Conservation (phyloP, 257 asterid genomes). For the Striga asiatica region DNA sequence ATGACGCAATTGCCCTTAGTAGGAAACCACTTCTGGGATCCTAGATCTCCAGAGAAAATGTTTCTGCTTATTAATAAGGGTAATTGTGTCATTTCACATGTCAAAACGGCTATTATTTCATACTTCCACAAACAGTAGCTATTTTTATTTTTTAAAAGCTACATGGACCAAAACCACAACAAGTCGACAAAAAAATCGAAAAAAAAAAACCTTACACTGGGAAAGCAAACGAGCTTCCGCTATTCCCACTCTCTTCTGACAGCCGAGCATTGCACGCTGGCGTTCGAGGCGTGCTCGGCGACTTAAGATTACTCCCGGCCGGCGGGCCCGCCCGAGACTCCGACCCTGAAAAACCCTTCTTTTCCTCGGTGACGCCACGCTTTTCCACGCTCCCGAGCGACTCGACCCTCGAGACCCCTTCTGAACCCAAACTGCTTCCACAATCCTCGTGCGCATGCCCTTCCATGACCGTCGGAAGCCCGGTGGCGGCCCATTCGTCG, state of each 20-base stretch:
- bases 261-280: conserved; percentile 30
- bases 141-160: not conserved
- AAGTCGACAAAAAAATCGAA: too few species aligned
- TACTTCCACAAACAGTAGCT: not conserved
- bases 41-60: too few species aligned
- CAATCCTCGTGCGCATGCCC: conserved; percentile 28
- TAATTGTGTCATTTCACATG: too few species aligned
- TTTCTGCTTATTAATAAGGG: too few species aligned
- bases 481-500: conserved; percentile 25
- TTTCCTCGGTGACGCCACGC: conserved; percentile 14
- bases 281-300: conserved; percentile 10
- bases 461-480: conserved; percentile 47
- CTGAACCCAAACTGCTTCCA: conserved; percentile 12
- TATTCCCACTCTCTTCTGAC: conserved; percentile 39
- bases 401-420: conserved; percentile 21
- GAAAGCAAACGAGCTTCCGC: conserved; percentile 39
- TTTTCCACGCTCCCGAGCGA: conserved; percentile 10
- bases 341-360: conserved; percentile 5
- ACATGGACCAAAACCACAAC: not conserved
- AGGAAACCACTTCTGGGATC: too few species aligned
- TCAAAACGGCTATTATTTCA: too few species aligned
- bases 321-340: conserved; percentile 13
- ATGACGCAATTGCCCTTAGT: too few species aligned
- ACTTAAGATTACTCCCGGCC: conserved; percentile 4
- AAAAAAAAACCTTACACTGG: conserved; percentile 42